phyloP scores from a whole-genome alignment of 1,139 yeast species.

The Suhomyces guaymorum region DNA sequence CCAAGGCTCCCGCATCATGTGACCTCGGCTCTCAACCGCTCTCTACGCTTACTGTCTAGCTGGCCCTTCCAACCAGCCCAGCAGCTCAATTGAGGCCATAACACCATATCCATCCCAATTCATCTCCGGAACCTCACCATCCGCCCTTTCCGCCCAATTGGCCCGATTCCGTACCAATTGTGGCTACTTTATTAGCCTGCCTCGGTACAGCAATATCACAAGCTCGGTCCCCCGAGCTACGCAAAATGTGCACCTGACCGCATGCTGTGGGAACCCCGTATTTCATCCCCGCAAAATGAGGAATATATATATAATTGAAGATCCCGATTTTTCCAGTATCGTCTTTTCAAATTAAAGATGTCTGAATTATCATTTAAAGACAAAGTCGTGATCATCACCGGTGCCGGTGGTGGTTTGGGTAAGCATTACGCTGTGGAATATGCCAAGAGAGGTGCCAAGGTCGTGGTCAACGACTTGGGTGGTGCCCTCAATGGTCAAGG shows the following conservation, averaged over 20 bases:
- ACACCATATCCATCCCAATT: too few species aligned
- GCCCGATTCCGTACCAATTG: too few species aligned
- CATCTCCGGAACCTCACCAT: too few species aligned
- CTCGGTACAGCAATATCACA: slow-evolving; percentile 1
- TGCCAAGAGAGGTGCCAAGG: slow-evolving; percentile 88
- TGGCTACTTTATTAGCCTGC: too few species aligned
- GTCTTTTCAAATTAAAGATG: slow-evolving; percentile 29
- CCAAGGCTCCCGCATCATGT: too few species aligned
- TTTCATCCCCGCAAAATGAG: slow-evolving; percentile 8
- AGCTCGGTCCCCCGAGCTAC: background rate
- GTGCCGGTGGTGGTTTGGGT: slow-evolving; percentile 98
- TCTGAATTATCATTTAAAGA: slow-evolving; percentile 59
- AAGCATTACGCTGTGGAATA: slow-evolving; percentile 82
- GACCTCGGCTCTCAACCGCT: too few species aligned
- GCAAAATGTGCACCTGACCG: background rate
- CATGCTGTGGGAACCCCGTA: slow-evolving; percentile 1
- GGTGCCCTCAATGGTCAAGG: slow-evolving; percentile 78
- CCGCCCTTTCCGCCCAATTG: background rate
- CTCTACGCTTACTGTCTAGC: too few species aligned
- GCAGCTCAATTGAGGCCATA: too few species aligned
- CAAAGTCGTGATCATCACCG: slow-evolving; percentile 89
- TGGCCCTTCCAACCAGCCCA: too few species aligned
- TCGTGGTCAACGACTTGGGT: slow-evolving; percentile 92
- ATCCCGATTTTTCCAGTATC: too few species aligned
- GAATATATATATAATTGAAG: slow-evolving; percentile 9